Percentiles rank a stretch among this genome's conserved stretches.
Conservation (phyloP, 2,329 filamentous ascomycete genomes). For the Fusarium sp. region DNA sequence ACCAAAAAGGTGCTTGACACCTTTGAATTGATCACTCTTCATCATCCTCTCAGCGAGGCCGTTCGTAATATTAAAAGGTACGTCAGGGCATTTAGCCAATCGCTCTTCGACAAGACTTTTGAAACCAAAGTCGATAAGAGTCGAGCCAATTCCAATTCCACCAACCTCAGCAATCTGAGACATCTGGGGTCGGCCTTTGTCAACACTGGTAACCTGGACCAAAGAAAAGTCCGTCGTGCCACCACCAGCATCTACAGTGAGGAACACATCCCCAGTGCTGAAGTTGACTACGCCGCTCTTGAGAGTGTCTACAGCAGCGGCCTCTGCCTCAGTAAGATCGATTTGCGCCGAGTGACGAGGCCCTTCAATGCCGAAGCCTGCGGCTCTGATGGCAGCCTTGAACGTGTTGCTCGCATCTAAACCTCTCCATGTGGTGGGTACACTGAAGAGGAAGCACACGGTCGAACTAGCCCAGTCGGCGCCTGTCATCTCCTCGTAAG, state of each 20-base stretch:
- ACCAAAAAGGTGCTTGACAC: background rate
- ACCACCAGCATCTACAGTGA: background rate
- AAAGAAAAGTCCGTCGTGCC: background rate
- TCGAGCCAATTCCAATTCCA: background rate
- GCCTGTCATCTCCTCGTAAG: background rate
- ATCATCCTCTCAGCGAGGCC: background rate
- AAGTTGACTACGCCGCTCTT: background rate
- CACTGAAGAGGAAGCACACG: background rate
- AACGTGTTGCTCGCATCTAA: background rate
- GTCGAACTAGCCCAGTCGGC: background rate
- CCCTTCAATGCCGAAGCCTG: background rate
- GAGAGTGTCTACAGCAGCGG: background rate
- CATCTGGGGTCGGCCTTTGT: background rate
- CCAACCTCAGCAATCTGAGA: background rate
- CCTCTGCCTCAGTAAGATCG: background rate
- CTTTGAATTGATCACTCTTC: background rate
- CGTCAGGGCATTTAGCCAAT: background rate
- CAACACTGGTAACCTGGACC: background rate
- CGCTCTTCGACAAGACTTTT: background rate
- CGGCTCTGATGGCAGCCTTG: background rate
- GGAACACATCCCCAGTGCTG: background rate
- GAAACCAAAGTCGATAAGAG: background rate
- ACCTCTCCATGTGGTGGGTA: background rate
- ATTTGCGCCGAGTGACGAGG: background rate
- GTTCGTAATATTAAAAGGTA: background rate